Base-by-base conservation (phyloP, 2,329 filamentous ascomycete species). In the Colletotrichum sojae region DNA sequence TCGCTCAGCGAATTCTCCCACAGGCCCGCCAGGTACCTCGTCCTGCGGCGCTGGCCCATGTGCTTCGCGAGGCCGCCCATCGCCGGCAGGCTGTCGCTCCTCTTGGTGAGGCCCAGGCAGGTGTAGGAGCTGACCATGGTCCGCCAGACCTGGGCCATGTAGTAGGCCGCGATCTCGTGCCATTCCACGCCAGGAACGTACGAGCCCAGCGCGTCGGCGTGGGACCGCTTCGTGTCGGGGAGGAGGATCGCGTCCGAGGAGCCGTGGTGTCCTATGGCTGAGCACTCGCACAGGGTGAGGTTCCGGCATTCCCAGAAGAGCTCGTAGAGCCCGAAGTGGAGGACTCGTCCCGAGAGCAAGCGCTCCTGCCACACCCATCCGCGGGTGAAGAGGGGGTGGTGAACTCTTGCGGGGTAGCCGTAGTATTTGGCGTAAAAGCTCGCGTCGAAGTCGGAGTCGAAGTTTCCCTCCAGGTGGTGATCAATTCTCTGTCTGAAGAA, bases 341-440 rank as follows among this genome's bases (percentile, higher is more conserved):
- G 71, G 3, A 77, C 71, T 0, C 75, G 57, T 1, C 73, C 73
- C 0, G 76, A 75, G 3, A 78, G 22, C 1, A 76, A 43, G 3
- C 77, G 73, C 16, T 78, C 77, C 2, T 78, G 77, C 2, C 75
- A 76, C 6, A 74, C 74, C 76, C 77, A 78, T 0, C 72, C 77
- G 1, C 77, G 71, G 1, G 55, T 69, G 18, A 51, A 27, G 1
- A 67, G 40, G 8, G 63, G 58, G 15, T 56, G 39, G 25, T 36
- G 20, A 5, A 25, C 16, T 5, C 25, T 22, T 5, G 61, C 25
- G 13, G 45, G 40, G 31, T 56, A 22, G 6, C 46, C 52, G 61
- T 56, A 48, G n/a, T 36, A 13, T 18, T 55, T n/a, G 25, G 36
- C 52, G 9, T 22, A 18, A 16, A 45, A 56, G 20, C 45, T 20